Conservation (phyloP, 2,329 filamentous ascomycete genomes). For the Xylaria sp. region DNA sequence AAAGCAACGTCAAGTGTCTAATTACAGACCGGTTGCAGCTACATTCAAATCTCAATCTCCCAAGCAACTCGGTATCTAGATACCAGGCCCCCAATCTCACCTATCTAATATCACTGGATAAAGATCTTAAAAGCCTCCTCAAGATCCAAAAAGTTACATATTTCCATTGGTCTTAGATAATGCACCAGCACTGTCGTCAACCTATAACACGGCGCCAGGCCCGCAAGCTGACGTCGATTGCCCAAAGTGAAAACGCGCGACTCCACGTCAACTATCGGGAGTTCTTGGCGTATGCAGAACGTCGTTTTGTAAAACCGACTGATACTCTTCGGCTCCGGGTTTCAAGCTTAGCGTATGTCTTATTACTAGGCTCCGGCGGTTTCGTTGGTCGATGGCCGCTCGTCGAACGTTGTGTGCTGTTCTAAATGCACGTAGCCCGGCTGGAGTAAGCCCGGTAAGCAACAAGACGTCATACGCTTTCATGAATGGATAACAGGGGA, state of each 20-base stretch:
- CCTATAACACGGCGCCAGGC: conserved; percentile 25
- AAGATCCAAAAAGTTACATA: conserved; percentile 19
- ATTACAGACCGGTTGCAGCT: neutral
- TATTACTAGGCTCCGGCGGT: neutral
- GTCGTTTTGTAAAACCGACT: neutral
- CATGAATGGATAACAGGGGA: neutral
- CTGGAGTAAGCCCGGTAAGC: neutral
- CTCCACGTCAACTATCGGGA: conserved; percentile 10
- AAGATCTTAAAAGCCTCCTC: conserved; percentile 6
- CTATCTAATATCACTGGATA: conserved; percentile 6
- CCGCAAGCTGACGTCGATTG: conserved; percentile 22
- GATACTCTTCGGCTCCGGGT: neutral
- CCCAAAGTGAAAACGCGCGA: conserved; percentile 18
- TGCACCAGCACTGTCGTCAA: conserved; percentile 13
- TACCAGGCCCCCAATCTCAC: neutral
- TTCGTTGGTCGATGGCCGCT: neutral
- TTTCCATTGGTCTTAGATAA: conserved; percentile 29
- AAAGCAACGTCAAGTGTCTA: too few relatives aligned
- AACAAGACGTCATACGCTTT: neutral
- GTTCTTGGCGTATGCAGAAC: conserved; percentile 18
- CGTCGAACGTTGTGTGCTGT: neutral
- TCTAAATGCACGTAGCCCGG: neutral
- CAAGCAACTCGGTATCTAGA: neutral
- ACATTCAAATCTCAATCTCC: neutral
- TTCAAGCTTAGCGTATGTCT: neutral